A percentile compares a stretch with the other conserved stretches of the same genome.
These are phyloP conservation scores for Nakazawaea anatomiae DNA, from an alignment of 805 yeast species.

Conservation along the genomic window DNA sequence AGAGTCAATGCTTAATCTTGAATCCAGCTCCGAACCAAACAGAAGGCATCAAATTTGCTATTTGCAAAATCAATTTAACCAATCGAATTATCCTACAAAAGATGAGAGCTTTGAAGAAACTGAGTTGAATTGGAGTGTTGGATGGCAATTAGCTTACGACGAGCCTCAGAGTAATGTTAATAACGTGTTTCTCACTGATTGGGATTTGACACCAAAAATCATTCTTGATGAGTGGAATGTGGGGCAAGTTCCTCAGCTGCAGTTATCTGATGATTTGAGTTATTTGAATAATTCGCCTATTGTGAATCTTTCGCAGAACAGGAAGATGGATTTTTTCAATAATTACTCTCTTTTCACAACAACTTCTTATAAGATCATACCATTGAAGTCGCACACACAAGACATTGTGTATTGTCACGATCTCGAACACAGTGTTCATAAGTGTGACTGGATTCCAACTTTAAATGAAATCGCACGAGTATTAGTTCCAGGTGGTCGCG, in stretches of 20 bases:
- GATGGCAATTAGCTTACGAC: constrained; percentile 8
- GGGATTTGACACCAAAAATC: background rate
- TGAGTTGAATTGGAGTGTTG: constrained; percentile 3
- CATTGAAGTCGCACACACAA: constrained; percentile 22
- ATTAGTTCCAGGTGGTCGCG: constrained; percentile 22
- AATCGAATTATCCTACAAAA: background rate
- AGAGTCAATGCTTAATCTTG: background rate
- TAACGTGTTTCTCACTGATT: constrained; percentile 2
- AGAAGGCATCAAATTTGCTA: constrained; percentile 1
- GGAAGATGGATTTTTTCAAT: constrained; percentile 8
- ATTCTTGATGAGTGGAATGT: background rate
- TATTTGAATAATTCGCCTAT: background rate
- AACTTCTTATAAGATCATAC: constrained; percentile 17
- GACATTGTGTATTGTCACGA: constrained; percentile 23
- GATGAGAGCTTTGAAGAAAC: background rate
- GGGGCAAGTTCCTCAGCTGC: background rate
- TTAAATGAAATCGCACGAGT: constrained; percentile 24
- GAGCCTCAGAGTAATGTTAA: constrained; percentile 6
- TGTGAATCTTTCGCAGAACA: background rate
- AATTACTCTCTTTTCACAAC: constrained; percentile 27
- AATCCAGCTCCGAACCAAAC: background rate
- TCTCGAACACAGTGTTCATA: constrained; percentile 15
- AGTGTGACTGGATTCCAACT: constrained; percentile 14
- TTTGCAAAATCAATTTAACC: constrained; percentile 4
- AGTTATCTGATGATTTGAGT: background rate